phyloP scores from a whole-genome alignment of 208 protist genomes.

The Angomonas deanei region DNA sequence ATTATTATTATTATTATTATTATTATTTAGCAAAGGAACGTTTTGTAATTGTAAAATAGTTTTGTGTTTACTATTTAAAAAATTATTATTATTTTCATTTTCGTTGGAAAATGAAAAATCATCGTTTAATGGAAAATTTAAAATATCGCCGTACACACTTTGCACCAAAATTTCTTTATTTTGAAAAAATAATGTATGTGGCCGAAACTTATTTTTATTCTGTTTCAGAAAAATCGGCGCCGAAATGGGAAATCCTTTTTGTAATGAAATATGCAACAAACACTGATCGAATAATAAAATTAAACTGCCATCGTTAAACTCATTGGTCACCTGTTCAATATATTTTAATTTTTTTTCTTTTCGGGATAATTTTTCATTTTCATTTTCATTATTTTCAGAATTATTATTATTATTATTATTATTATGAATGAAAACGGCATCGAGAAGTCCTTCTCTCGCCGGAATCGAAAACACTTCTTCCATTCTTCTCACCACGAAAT shows the following conservation, averaged over 20 bases:
- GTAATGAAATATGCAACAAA: not conserved
- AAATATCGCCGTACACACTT: too few relatives aligned
- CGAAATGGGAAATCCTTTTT: not conserved
- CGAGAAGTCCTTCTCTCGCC: conserved; percentile 44
- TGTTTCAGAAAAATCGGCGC: not conserved
- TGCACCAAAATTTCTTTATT: not conserved
- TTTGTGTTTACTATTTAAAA: too few relatives aligned
- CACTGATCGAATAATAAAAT: not conserved
- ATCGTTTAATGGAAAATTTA: too few relatives aligned
- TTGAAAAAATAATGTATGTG: not conserved
- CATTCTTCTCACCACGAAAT: conserved; percentile 28
- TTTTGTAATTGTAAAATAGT: too few relatives aligned
- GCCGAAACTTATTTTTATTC: not conserved
- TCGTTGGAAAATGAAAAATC: too few relatives aligned
- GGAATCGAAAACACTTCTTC: conserved; percentile 60
- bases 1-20: too few relatives aligned
- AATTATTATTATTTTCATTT: too few relatives aligned
- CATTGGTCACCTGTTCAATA: not conserved
- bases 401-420: not conserved
- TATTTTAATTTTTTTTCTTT: not conserved
- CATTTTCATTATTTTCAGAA: not conserved
- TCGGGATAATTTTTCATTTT: not conserved
- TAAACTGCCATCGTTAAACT: not conserved
- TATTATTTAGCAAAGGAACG: too few relatives aligned
- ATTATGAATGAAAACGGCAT: conserved; percentile 36